phyloP scores from a whole-genome alignment of 352 stramenopile species.

The Pythium monospermum region DNA sequence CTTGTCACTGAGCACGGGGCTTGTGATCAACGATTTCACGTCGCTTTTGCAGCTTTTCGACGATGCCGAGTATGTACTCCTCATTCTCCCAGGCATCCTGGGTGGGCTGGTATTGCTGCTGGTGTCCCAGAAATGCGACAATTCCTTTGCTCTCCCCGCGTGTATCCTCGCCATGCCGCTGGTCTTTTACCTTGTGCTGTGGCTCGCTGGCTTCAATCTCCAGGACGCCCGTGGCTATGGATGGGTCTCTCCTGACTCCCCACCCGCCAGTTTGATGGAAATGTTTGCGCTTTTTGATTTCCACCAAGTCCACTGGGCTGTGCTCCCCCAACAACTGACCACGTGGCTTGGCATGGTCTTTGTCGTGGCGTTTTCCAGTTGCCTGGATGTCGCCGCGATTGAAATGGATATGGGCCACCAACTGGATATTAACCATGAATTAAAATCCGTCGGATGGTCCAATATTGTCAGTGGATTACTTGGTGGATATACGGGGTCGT shows the following conservation, averaged over 20 bases:
- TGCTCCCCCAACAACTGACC: conserved; percentile 85
- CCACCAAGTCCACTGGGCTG: conserved; percentile 85
- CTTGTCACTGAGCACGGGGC: conserved; percentile 88
- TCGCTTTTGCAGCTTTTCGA: conserved; percentile 77
- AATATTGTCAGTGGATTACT: conserved; percentile 95
- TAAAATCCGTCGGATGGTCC: conserved; percentile 92
- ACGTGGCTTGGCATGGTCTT: conserved; percentile 95
- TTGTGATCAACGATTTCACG: conserved; percentile 84
- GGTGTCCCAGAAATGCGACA: conserved; percentile 75
- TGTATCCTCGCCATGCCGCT: conserved; percentile 87
- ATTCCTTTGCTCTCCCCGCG: conserved; percentile 63
- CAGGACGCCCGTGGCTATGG: conserved; percentile 87
- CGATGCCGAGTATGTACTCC: conserved; percentile 58
- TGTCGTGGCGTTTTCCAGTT: conserved; percentile 96
- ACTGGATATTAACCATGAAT: conserved; percentile 95
- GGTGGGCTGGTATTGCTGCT: conserved; percentile 81
- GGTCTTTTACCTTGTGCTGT: conserved; percentile 89
- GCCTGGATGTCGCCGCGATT: conserved; percentile 96
- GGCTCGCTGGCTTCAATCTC: conserved; percentile 70
- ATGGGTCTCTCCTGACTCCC: conserved; percentile 84
- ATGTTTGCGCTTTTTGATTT: conserved; percentile 92
- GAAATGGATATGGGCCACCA: conserved; percentile 94
- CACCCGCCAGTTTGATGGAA: conserved; percentile 51
- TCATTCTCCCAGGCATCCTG: conserved; percentile 82
- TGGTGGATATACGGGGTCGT: conserved; percentile 97